Evolutionary conservation across 2,329 filamentous ascomycete genomes (phyloP).

Genomic region (Fusarium bulbicola): DNA sequence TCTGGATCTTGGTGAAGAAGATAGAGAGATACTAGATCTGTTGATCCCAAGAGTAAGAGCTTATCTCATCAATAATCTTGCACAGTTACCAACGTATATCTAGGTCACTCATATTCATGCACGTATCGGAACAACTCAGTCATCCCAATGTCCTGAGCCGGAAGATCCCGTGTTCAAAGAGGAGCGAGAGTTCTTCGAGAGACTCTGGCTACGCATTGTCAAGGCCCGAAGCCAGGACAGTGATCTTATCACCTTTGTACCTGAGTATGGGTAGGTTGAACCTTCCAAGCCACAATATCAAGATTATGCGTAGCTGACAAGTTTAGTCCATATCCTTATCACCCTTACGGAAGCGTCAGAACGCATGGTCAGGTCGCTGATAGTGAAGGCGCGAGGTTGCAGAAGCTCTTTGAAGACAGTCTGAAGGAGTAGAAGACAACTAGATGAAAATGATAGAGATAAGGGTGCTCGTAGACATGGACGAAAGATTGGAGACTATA

Average conservation of each 20-base stretch:
- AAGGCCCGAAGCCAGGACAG: not conserved
- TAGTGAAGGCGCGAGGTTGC: not conserved
- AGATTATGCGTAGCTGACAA: fast-evolving
- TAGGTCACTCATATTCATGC: not conserved
- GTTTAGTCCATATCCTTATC: not conserved
- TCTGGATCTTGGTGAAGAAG: fast-evolving
- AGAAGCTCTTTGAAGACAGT: fast-evolving
- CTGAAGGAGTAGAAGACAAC: fast-evolving
- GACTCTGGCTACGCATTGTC: not conserved
- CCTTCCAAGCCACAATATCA: fast-evolving
- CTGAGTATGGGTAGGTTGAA: not conserved
- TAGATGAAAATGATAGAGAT: fast-evolving
- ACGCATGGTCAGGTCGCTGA: not conserved
- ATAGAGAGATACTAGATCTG: not conserved
- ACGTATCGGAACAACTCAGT: not conserved
- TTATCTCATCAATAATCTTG: fast-evolving
- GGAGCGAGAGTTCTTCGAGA: not conserved
- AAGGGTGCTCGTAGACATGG: fast-evolving
- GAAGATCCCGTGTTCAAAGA: not conserved
- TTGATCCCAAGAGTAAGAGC: not conserved
- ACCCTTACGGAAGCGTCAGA: not conserved
- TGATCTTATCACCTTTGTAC: not conserved
- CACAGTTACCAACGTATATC: fast-evolving
- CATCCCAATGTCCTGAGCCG: not conserved
- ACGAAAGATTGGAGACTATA: not conserved